Evolutionary conservation across 768 basidiomycete genomes (phyloP), one percentile per base, ranked within the genome.

Genomic region (Favolaschia claudopus): DNA sequence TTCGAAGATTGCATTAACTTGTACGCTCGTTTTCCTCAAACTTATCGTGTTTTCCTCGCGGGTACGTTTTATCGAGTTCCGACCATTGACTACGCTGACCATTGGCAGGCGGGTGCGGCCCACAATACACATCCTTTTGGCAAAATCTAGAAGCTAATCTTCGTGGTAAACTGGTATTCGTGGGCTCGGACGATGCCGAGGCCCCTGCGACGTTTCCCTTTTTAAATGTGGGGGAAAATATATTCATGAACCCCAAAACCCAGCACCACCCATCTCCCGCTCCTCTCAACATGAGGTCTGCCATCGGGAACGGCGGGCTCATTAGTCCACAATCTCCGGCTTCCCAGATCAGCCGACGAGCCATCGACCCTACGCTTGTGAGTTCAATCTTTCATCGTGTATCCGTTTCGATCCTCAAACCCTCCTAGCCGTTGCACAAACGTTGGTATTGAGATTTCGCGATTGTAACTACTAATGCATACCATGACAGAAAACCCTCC

Each of bases 11-110:
- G 89, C 70, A 74, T 93, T 42, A 82, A 88, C 70, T 88, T 87
- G 14, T 91, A 84, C 70, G 79, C 82, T 45, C 82, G 85, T 60
- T 87, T 92, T 67, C 88, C 91, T 10, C 90, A 92, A 69, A 92
- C 89, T 8, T 74, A 89, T 37, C 84, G 85, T 46, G 76, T 93
- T 28, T 92, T 91, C 74, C 82, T 92, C 70, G 87, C 84, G 52
- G 89, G 90, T 88, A 66, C 69, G 80, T 66, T 20, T 20, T 38
- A 24, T 19, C 42, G 19, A 36, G 7, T 2, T 52, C 52, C 44
- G 58, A 44, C 33, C 27, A 38, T 40, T 44, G 14, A 55, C 38
- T 60, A 62, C 25, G 34, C 22, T 17, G 9, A 25, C 27, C 38
- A 25, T 29, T 56, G 40, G 33, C 59, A 91, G 88, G 88, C 40